Evolutionary conservation across 805 yeast genomes (phyloP).

Genomic region (Candida nitratophila): DNA sequence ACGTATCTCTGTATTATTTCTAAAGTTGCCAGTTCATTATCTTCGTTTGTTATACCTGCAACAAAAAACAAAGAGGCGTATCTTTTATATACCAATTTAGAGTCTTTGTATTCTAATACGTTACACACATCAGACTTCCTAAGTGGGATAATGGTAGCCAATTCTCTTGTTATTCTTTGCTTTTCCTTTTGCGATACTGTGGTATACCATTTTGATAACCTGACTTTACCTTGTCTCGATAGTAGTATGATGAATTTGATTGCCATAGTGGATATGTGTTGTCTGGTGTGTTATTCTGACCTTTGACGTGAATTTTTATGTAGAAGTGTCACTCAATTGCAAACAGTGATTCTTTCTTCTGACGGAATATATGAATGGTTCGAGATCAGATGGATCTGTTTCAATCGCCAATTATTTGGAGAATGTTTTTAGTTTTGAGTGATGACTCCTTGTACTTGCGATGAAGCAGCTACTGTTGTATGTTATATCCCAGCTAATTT

Average conservation of each 20-base stretch:
- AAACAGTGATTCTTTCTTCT: no score
- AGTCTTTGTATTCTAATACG: slow-evolving; percentile 77
- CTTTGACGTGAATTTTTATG: no score
- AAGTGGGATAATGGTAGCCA: slow-evolving; percentile 76
- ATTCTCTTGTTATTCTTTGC: slow-evolving; percentile 73
- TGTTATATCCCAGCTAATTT: no score
- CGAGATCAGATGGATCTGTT: no score
- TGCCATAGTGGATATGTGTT: slow-evolving; percentile 39
- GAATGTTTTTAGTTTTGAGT: no score
- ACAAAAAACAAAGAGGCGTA: slow-evolving; percentile 91
- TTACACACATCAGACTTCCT: slow-evolving; percentile 95
- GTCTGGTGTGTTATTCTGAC: no score
- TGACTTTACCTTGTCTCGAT: slow-evolving; percentile 91
- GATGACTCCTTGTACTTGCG: no score
- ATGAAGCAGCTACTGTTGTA: no score
- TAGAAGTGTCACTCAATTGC: no score
- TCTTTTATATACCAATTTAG: slow-evolving; percentile 82
- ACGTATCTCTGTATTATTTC: slow-evolving; percentile 91
- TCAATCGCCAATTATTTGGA: no score
- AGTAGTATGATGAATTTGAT: slow-evolving; percentile 74
- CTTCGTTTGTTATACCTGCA: slow-evolving; percentile 75
- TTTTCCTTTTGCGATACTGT: slow-evolving; percentile 82
- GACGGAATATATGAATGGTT: no score
- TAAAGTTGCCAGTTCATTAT: slow-evolving; percentile 79
- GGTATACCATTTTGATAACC: slow-evolving; percentile 90